These are phyloP conservation scores for Phytopythium montanum DNA, from an alignment of 352 stramenopile genomes.

Conservation along the genomic window DNA sequence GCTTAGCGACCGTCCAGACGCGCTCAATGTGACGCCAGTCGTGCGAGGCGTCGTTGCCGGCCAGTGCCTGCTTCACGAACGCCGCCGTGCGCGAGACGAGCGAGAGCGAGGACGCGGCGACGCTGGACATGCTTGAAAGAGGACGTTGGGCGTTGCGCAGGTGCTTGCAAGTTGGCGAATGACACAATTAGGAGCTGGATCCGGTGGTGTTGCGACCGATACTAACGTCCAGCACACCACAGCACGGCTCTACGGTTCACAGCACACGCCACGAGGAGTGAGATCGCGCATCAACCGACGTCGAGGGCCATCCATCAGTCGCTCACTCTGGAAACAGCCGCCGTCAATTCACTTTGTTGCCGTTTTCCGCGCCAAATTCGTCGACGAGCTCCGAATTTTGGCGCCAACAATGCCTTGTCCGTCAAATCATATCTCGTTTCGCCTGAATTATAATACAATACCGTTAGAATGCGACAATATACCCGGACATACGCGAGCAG, in stretches of 20 bases:
- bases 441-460: neutral
- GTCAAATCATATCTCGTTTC: neutral
- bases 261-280: neutral
- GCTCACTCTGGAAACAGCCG: neutral
- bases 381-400: neutral
- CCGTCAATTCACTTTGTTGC: neutral
- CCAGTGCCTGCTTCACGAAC: slow-evolving; percentile 72
- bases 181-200: neutral
- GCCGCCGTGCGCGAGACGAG: slow-evolving; percentile 66
- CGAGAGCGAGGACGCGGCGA: slow-evolving; percentile 14
- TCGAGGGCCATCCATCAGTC: neutral
- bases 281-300: neutral
- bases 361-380: neutral
- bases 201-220: neutral
- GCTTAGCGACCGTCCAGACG: slow-evolving; percentile 73
- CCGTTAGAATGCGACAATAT: neutral
- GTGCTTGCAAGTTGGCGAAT: neutral
- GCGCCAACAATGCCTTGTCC: neutral
- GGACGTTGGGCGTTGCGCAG: neutral
- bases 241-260: neutral
- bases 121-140: neutral
- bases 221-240: neutral
- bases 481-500: neutral
- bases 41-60: slow-evolving; percentile 78
- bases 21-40: slow-evolving; percentile 89